Conservation (phyloP, 2,329 filamentous ascomycete genomes). For the Xylariaceae sp. region DNA sequence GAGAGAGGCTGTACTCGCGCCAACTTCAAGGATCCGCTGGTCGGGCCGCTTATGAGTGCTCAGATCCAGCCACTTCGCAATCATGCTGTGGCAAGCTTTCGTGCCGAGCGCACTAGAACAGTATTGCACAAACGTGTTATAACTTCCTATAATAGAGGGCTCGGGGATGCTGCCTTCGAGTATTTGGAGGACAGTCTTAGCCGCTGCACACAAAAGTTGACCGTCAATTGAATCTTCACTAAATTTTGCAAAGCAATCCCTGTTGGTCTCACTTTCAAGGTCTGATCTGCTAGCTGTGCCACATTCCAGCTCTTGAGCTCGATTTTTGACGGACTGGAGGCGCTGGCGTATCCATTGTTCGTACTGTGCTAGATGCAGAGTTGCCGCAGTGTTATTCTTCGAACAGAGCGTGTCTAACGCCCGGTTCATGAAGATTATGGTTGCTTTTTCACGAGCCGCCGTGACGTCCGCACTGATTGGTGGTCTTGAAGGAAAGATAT, state of each 20-base stretch:
- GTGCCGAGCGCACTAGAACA: neutral
- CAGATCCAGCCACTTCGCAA: neutral
- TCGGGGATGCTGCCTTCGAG: neutral
- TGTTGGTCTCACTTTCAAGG: neutral
- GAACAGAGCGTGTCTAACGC: neutral
- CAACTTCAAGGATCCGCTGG: neutral
- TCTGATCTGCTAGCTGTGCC: no score
- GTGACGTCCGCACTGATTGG: neutral
- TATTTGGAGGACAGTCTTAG: neutral
- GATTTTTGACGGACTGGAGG: neutral
- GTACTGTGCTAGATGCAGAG: neutral
- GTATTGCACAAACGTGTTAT: neutral
- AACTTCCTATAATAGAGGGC: neutral
- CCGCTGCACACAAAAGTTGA: neutral
- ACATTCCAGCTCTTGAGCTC: neutral
- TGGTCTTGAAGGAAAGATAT: neutral
- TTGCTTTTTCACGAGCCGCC: neutral
- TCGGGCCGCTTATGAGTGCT: neutral
- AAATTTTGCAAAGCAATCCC: neutral
- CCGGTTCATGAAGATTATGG: neutral
- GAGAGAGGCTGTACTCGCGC: neutral
- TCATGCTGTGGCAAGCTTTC: neutral
- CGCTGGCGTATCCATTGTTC: neutral
- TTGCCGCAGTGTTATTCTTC: neutral
- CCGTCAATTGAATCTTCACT: neutral